Evolutionary conservation across 768 basidiomycete species (phyloP).

Genomic region (Kockovaella imperatae): DNA sequence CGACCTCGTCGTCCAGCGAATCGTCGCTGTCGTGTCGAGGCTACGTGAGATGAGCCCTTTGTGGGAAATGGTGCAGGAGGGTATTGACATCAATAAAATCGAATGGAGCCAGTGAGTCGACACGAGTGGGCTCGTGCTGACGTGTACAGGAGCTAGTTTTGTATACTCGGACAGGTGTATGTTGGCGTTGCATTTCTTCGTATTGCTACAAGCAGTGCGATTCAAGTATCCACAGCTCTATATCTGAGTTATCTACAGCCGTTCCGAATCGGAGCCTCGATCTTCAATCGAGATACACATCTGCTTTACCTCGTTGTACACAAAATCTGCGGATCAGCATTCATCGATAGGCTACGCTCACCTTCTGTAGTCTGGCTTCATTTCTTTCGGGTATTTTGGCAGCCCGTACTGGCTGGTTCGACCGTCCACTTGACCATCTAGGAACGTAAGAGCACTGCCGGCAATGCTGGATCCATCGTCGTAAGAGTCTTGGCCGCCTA

Average conservation of each 20-base stretch:
- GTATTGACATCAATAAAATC: conserved; percentile 89
- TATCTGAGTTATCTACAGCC: background rate
- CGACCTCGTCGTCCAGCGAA: conserved; percentile 83
- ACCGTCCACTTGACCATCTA: conserved; percentile 34
- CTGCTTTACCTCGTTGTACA: conserved; percentile 37
- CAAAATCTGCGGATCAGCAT: conserved; percentile 21
- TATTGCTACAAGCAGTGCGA: too few relatives aligned
- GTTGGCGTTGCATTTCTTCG: too few relatives aligned
- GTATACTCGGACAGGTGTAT: too few relatives aligned
- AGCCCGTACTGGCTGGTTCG: conserved; percentile 34
- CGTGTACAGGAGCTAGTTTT: too few relatives aligned
- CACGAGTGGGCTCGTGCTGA: background rate
- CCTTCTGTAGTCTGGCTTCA: conserved; percentile 35
- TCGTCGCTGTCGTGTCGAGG: conserved; percentile 73
- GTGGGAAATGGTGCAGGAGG: conserved; percentile 99
- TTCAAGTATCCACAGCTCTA: too few relatives aligned
- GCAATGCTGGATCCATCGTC: conserved; percentile 33
- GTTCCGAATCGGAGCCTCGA: background rate
- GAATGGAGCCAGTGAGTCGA: conserved; percentile 57
- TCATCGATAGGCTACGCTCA: conserved; percentile 6
- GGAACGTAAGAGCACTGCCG: conserved; percentile 29
- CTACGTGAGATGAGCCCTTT: conserved; percentile 95
- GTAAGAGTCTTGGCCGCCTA: conserved; percentile 11
- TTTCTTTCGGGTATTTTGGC: conserved; percentile 29
- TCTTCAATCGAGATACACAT: conserved; percentile 30